Evolutionary conservation across 2,329 filamentous ascomycete genomes (phyloP).

Genomic region (Balansia obtecta): DNA sequence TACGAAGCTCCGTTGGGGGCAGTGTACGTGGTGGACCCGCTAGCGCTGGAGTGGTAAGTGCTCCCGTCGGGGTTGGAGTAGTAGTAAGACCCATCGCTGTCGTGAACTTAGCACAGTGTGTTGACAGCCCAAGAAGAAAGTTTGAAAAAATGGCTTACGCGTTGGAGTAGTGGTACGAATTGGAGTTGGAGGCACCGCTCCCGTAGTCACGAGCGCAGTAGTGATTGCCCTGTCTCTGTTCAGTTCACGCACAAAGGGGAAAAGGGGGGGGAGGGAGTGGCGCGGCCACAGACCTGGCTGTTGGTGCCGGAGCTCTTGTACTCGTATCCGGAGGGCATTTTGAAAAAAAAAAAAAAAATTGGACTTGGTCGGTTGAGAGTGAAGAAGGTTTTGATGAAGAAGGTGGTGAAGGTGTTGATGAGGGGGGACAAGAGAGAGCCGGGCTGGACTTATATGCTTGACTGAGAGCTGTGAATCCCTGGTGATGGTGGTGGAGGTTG

Average conservation of each 20-base stretch:
- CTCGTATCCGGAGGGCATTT: slow-evolving; percentile 19
- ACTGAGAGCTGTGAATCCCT: too few relatives aligned
- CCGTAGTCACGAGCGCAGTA: slow-evolving; percentile 55
- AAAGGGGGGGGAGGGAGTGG: neutral
- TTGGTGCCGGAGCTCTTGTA: slow-evolving; percentile 48
- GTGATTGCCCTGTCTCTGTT: slow-evolving; percentile 46
- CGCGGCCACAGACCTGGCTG: slow-evolving; percentile 34
- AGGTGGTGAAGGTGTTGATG: too few relatives aligned
- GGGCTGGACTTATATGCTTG: too few relatives aligned
- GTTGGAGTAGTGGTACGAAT: slow-evolving; percentile 59
- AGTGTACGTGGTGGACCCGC: slow-evolving; percentile 48
- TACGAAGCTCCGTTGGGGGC: slow-evolving; percentile 21
- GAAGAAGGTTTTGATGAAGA: too few relatives aligned
- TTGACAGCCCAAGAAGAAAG: too few relatives aligned
- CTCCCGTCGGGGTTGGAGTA: slow-evolving; percentile 58
- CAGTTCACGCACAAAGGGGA: neutral
- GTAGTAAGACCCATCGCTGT: slow-evolving; percentile 56
- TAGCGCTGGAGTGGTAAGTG: slow-evolving; percentile 54
- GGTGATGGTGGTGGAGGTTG: too few relatives aligned
- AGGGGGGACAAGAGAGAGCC: neutral
- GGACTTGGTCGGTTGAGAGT: neutral
- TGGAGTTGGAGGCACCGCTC: slow-evolving; percentile 38
- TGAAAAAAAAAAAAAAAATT: neutral
- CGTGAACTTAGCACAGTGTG: too few relatives aligned
- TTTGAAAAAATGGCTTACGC: slow-evolving; percentile 17